Evolutionary conservation across 75 land plant species (phyloP), one percentile per base, ranked within the genome.

Genomic region (Pinus taeda): DNA sequence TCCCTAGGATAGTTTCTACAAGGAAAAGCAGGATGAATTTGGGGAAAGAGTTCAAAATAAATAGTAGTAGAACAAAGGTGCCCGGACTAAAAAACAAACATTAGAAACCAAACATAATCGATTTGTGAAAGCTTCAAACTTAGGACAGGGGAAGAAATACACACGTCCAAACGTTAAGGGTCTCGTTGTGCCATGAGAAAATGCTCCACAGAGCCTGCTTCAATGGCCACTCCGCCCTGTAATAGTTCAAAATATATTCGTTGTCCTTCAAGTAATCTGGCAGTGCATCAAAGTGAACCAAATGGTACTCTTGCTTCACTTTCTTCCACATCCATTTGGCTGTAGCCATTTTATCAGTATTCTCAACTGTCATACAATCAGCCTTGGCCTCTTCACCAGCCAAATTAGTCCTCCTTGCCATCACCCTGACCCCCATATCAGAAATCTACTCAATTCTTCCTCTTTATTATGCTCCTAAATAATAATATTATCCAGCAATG

Each of bases 151-250:
- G 21, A n/a, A 59, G 49, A 78, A 4, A 76, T 59, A 75, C 95
- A 79, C 57, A 95, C 98, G 98, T 93, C 98, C 98, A 95, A 42
- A 95, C 75, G 66, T 95, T 95, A 79, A 95, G 90, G 57, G 98
- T 93, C 79, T 95, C 98, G 63, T 95, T 95, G 85, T 93, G 98
- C 88, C 88, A 84, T 9, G 89, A 70, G 80, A 95, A 95, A n/a
- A 86, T 73, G 79, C 98, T 95, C 66, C 83, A 62, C 53, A 93
- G 7, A 21, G 85, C 82, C 75, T 93, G 84, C 71, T 81, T 88
- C 76, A 95, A 56, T 1, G 98, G 92, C 93, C 97, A 93, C 66
- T 93, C 92, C 8, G 89, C 86, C 29, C 98, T n/a, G 75, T 95
- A 95, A 75, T 95, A 65, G 1, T 81, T 81, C 70, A 88, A 33